phyloP scores from a whole-genome alignment of 345 rosid species.

The Rhizophora apiculata region DNA sequence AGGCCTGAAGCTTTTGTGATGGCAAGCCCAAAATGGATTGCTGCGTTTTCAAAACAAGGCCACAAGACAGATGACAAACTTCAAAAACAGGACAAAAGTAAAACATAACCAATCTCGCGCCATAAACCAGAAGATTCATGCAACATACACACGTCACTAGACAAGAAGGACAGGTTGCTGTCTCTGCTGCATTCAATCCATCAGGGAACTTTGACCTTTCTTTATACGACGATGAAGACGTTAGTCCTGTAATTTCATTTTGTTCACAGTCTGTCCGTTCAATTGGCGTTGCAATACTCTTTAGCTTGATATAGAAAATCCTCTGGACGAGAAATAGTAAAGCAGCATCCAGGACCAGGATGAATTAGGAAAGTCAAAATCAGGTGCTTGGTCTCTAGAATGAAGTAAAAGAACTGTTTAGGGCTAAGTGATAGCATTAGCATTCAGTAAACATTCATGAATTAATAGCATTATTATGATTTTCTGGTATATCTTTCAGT shows the following conservation, averaged over 20 bases:
- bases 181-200: slow-evolving; percentile 76
- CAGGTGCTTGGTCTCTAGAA: too few relatives aligned
- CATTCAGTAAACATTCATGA: too few relatives aligned
- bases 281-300: background rate
- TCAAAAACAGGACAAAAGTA: slow-evolving; percentile 7
- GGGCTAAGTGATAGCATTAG: too few relatives aligned
- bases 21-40: background rate
- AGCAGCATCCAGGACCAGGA: too few relatives aligned
- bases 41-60: slow-evolving; percentile 1
- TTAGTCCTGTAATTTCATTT: slow-evolving; percentile 23
- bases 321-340: too few relatives aligned
- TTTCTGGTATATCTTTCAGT: too few relatives aligned
- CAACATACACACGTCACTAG: too few relatives aligned
- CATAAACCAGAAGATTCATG: background rate
- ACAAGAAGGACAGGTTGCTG: slow-evolving; percentile 11
- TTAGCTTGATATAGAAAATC: background rate
- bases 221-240: slow-evolving; percentile 36
- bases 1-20: too few relatives aligned
- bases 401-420: too few relatives aligned
- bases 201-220: slow-evolving; percentile 81
- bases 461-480: too few relatives aligned
- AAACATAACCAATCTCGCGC: background rate
- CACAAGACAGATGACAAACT: slow-evolving; percentile 8
- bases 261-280: too few relatives aligned
- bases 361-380: too few relatives aligned